Evolutionary conservation across 129 eudicot species (phyloP), one percentile per base, ranked within the genome.

Genomic region (Centella asiatica): DNA sequence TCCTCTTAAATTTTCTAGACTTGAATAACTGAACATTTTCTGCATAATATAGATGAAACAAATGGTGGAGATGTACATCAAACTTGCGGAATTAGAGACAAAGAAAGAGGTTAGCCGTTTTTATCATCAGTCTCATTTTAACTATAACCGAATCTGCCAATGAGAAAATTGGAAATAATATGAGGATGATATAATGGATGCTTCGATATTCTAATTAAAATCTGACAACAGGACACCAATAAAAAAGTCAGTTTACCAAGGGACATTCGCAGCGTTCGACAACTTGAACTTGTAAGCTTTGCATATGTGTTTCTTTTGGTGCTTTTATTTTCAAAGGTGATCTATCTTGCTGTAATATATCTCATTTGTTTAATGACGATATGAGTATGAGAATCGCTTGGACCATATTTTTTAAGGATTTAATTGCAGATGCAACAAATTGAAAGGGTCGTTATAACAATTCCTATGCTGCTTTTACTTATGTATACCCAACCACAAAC

Each of bases 21-120:
- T 48, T 17, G 27, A 13, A 13, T 20, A 27, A 19, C 22, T 67
- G 60, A n/a, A 26, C 46, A 51, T 22, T 63, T 70, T 33, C 40
- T 81, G 33, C 69, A 4, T 49, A 28, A 57, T 59, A 48, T 64
- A 92, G 98, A 92, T 87, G 95, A 87, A 76, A 69, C 98, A 92
- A 71, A 81, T 92, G 87, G 95, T 87, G 67, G 98, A 92, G 78
- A 76, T 92, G 62, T 92, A 92, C 69, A 87, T 92, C 55, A 83
- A 83, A 79, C 98, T 92, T 72, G 98, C 98, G 33, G 98, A 92
- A 71, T 76, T 92, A 39, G 98, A 92, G 77, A 87, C 94, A 51
- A 92, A 82, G 74, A 76, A 87, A 74, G 98, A 92, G 88, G 98
- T 92, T 72, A 60, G 62, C 45, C 51, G 14, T 39, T 42, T 40